Base-by-base conservation (phyloP, 2,329 filamentous ascomycete genomes). In the Nannizziopsis arthrosporioides region DNA sequence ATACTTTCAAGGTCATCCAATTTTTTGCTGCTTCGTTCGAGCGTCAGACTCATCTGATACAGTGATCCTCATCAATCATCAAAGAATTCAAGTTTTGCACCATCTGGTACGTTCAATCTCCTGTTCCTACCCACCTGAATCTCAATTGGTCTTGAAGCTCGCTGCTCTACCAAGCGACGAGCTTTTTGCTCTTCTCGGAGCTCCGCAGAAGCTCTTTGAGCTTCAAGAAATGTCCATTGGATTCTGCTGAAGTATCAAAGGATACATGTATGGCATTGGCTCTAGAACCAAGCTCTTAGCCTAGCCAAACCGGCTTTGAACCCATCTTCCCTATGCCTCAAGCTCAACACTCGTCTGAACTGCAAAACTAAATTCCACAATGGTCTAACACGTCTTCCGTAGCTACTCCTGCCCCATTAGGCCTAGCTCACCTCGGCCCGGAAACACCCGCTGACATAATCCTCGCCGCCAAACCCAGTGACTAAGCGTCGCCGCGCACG, bases 361-460 rank as follows among this genome's bases (percentile, higher is more conserved):
- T 30, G 17, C 31, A 44, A 12, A 18, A 45, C 8, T 6, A 35
- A n/a, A 31, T 18, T 41, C 45, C 12, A 36, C 10, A n/a, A 7
- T 36, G 30, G 38, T 31, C 45, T 47, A 47, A 47, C 37, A 9
- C 10, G 38, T 2, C 18, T 18, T 42, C 45, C 37, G 45, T 47
- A 47, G 45, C 22, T 4, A 9, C 14, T 15, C 38, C 32, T 35
- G 17, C 11, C 45, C 18, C 12, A 27, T n/a, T 34, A n/a, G 17
- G 44, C 44, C 44, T 47, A 47, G 44, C 37, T 35, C 35, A 32
- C 7, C 14, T 17, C 31, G 31, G 31, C 18, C 40, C 7, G 19
- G 14, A 35, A 35, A 43, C 15, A 10, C 1, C 19, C 12, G 34
- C 14, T 49, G 37, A 49, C 41, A 34, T 42, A 42, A 42, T 10